Base-by-base conservation (phyloP, 208 protist genomes). In the Wallacemonas sp. region DNA sequence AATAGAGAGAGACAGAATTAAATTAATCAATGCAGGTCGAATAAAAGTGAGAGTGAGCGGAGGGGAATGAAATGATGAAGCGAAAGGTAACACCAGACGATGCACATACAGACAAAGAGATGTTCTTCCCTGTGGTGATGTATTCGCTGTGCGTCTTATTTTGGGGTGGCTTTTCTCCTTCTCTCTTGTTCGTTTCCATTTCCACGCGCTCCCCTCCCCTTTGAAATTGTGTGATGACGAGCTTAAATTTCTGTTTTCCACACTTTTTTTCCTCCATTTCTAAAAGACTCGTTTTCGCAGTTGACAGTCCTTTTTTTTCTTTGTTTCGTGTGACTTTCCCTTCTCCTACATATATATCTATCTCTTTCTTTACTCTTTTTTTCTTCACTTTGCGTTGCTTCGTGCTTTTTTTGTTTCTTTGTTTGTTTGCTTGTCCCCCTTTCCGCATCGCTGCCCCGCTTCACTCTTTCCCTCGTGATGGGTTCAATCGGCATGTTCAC, bases 401-500 rank as follows among this genome's bases (percentile, higher is more conserved):
- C 27, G 23, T 49, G 27, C 17, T 36, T 57, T 41, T 60, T 49
- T 27, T 38, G 52, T 52, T 19, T 23, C 39, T 39, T 55, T 72
- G 11, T 68, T 63, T 9, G 43, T 41, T n/a, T 34, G 24, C 14
- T 67, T 43, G 33, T 56, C 23, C 52, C 4, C 41, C 9, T 55
- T 43, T 26, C 24, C 19, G 16, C 49, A 34, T 11, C 49, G 3
- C 21, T 57, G 9, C 5, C 17, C 21, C 30, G 19, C 27, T 57
- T 23, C 17, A 17, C 27, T 33, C 14, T 48, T 54, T 64, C 12
- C 41, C 14, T 24, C 39, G 24, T 65, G 24, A n/a, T 54, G 33
- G 56, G 14, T 68, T 68, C 41, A 61, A 36, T 73, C 61, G 23
- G n/a, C 27, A 64, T 36, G 9, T 61, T 57, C 19, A 43, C 14